Evolutionary conservation across 2,329 filamentous ascomycete genomes (phyloP).

Genomic region (Pseudogymnoascus sp.): DNA sequence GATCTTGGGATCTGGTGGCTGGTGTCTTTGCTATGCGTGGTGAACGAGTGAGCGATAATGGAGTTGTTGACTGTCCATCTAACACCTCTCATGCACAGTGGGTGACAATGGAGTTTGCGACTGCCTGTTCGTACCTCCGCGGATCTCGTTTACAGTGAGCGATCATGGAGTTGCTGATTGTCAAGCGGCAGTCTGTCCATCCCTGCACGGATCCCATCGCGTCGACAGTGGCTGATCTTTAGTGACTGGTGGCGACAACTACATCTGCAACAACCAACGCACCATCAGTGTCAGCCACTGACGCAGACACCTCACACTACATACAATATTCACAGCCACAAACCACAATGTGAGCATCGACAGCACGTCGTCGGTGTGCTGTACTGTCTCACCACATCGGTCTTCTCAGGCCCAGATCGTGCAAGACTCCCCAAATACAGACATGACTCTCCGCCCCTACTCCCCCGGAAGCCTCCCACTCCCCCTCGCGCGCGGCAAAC

Average conservation of each 20-base stretch:
- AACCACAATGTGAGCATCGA: neutral
- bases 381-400: neutral
- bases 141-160: neutral
- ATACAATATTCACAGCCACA: neutral
- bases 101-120: neutral
- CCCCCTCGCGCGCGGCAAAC: conserved; percentile 3
- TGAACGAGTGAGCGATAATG: neutral
- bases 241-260: neutral
- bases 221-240: neutral
- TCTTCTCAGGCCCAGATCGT: neutral
- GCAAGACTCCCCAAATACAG: neutral
- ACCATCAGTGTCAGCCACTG: neutral
- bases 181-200: no score
- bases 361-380: neutral
- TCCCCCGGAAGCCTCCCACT: neutral
- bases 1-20: neutral
- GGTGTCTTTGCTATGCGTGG: neutral
- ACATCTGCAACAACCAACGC: neutral
- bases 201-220: neutral
- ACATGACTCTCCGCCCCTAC: neutral
- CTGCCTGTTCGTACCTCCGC: neutral
- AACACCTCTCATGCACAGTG: neutral
- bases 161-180: neutral
- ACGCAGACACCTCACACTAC: neutral
- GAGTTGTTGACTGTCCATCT: neutral